These are phyloP conservation scores for Mycosphaerella arachidis DNA, from an alignment of 2,329 filamentous ascomycete genomes.

Conservation along the genomic window DNA sequence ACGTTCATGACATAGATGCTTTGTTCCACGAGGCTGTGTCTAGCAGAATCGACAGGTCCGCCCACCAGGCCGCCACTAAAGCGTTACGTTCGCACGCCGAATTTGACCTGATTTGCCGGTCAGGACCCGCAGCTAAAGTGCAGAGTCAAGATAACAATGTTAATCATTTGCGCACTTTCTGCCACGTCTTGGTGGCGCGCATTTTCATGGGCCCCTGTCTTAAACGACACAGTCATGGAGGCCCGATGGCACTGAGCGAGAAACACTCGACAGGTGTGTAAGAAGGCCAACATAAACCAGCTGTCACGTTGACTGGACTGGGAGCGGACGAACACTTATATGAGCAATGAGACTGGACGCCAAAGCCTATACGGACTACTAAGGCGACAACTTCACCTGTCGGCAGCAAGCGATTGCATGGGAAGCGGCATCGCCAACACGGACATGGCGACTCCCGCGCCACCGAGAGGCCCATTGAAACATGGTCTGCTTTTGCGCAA, in stretches of 20 bases:
- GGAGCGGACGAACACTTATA: neutral
- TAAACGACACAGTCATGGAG: neutral
- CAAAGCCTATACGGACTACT: neutral
- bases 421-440: neutral
- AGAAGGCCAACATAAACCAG: neutral
- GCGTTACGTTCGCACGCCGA: neutral
- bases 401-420: neutral
- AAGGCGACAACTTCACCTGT: neutral
- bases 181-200: neutral
- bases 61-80: neutral
- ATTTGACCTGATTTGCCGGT: neutral
- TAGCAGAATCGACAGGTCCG: neutral
- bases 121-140: neutral
- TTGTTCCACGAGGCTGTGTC: neutral
- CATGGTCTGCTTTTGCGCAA: neutral
- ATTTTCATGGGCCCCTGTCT: neutral
- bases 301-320: neutral
- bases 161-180: neutral
- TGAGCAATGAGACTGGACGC: neutral
- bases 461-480: neutral
- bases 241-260: neutral
- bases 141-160: no score
- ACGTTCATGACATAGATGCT: neutral
- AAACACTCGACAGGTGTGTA: neutral
- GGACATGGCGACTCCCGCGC: neutral